Evolutionary conservation across 1,284 basidiomycete genomes (phyloP).

Genomic region (Ceraceosorus bombacis): DNA sequence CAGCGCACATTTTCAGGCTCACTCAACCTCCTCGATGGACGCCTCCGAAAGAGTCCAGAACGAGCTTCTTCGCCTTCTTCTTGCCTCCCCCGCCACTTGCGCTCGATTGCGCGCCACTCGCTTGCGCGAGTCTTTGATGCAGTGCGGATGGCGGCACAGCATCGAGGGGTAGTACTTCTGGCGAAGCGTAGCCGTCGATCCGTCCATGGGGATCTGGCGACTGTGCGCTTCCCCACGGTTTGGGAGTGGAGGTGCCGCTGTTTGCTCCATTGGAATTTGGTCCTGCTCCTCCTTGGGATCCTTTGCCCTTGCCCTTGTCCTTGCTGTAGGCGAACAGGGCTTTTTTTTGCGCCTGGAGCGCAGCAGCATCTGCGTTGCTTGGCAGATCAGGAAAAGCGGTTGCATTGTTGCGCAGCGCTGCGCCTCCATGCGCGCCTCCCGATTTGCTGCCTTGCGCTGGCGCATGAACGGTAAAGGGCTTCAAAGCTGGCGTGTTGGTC

Average conservation of each 20-base stretch:
- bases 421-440: not conserved
- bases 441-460: not conserved
- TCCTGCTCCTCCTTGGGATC: not conserved
- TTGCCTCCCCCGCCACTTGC: constrained; percentile 6
- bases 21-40: constrained; percentile 5
- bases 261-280: not conserved
- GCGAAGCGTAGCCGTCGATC: not conserved
- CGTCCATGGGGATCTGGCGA: not conserved
- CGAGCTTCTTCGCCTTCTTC: constrained; percentile 28
- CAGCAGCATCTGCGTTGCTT: constrained; percentile 20
- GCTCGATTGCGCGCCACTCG: not conserved
- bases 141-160: not conserved
- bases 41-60: constrained; percentile 32
- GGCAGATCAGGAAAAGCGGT: constrained; percentile 29
- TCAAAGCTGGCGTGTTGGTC: not conserved
- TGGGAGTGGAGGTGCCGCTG: constrained; percentile 4
- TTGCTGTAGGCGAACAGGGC: constrained; percentile 19
- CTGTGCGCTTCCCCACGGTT: not conserved
- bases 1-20: no score
- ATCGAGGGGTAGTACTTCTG: not conserved
- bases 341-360: constrained; percentile 38
- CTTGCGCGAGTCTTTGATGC: not conserved
- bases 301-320: constrained; percentile 1
- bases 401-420: not conserved
- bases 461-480: not conserved